These are phyloP conservation scores for Ophiostoma triangulosporum DNA, from an alignment of 2,329 filamentous ascomycete species.

Conservation along the genomic window DNA sequence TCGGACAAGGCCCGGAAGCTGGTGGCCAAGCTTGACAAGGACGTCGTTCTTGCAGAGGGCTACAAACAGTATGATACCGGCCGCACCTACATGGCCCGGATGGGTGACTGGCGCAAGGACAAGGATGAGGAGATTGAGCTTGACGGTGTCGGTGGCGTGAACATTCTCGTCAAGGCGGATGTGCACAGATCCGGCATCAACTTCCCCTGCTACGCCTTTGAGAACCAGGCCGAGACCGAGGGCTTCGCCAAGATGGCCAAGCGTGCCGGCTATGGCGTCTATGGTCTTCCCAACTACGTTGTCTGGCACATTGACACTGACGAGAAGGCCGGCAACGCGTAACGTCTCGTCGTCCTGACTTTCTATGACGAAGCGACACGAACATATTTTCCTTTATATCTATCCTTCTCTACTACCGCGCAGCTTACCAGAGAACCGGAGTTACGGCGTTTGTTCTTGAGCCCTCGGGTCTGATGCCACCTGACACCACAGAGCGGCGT, in stretches of 20 bases:
- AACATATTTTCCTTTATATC: not conserved
- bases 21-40: conserved; percentile 57
- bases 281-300: conserved; percentile 90
- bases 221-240: conserved; percentile 98
- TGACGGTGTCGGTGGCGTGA: conserved; percentile 93
- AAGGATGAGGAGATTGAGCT: conserved; percentile 87
- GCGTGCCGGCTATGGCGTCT: conserved; percentile 81
- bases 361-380: not conserved
- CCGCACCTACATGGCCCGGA: conserved; percentile 73
- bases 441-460: not conserved
- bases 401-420: not conserved
- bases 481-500: not conserved
- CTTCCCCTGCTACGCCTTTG: conserved; percentile 91
- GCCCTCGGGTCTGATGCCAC: too few species aligned
- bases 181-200: conserved; percentile 96
- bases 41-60: conserved; percentile 80
- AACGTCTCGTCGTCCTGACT: conserved; percentile 11
- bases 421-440: not conserved
- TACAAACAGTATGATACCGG: conserved; percentile 91
- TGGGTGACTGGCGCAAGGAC: conserved; percentile 87
- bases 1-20: conserved; percentile 72
- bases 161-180: conserved; percentile 94
- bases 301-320: conserved; percentile 98
- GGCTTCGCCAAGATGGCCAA: conserved; percentile 99
- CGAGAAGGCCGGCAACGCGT: conserved; percentile 76